Evolutionary conservation across 177 flowering plant genomes (phyloP), one percentile per base, ranked within the genome.

Genomic region (Telopea speciosissima): DNA sequence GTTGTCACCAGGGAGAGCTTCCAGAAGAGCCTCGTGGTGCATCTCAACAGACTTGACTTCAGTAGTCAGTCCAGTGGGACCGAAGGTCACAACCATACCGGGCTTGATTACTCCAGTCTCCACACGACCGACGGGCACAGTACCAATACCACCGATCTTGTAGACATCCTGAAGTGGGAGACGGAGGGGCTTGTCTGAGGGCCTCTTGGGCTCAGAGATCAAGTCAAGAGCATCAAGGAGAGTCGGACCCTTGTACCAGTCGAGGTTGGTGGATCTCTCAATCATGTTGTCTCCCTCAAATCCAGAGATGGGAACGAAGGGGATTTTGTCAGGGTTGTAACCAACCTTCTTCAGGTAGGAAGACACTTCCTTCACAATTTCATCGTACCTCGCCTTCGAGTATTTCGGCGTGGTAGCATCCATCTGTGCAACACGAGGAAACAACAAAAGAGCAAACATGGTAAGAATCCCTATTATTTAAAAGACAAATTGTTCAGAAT

Each of bases 191-290:
- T 85, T 85, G 83, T 82, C 86, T 61, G 85, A 59, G 56, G 86
- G 88, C 63, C 85, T 80, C 82, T 85, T 85, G 67, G 88, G 88
- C 81, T 83, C 86, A 0, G 16, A 8, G 73, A 85, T 77, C 78
- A 16, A 3, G 77, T 85, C 88, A 16, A 85, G 84, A 23, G 85
- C 84, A 1, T 83, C 88, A 16, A 85, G 82, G 25, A 85, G 84
- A 58, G 86, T 85, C 24, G 88, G 88, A 6, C 88, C 88, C 82
- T 85, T 85, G 84, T 85, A 85, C 88, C 88, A 85, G 69, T 85
- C 84, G 5, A 85, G 84, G 82, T 85, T 85, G 24, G 85, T 76
- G 0, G 85, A 83, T 52, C 82, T 75, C 74, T 84, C 87, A 68
- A 82, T 81, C 86, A 84, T 78, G 83, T 84, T 84, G 79, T 83